A percentile compares a stretch with the other conserved stretches of the same genome.
Conservation (phyloP, 2,329 filamentous ascomycete species). For the Talaromyces atroroseus region DNA sequence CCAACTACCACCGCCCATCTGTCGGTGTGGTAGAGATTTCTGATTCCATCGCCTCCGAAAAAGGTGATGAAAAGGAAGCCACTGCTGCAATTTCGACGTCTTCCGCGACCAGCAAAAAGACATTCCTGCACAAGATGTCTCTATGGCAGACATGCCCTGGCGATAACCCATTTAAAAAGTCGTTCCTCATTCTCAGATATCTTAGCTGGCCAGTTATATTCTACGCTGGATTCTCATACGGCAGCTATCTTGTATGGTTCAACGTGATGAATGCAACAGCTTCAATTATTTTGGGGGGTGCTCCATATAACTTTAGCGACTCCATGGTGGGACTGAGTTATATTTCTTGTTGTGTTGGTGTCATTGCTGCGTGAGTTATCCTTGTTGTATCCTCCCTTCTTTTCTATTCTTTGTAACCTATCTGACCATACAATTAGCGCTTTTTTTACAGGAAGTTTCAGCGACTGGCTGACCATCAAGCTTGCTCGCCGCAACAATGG, state of each 20-base stretch:
- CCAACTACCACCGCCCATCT: constrained; percentile 38
- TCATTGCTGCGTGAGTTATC: constrained; percentile 22
- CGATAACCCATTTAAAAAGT: constrained; percentile 30
- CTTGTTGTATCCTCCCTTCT: neutral
- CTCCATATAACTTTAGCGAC: constrained; percentile 34
- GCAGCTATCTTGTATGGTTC: constrained; percentile 36
- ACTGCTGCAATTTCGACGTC: neutral
- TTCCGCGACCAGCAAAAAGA: constrained; percentile 25
- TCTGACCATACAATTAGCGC: constrained; percentile 21
- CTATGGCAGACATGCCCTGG: constrained; percentile 24
- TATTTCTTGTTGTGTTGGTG: constrained; percentile 31
- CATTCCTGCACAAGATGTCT: constrained; percentile 29
- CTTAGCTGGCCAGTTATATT: constrained; percentile 36
- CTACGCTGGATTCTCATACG: constrained; percentile 36
- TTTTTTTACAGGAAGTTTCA: constrained; percentile 35
- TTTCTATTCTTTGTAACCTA: neutral
- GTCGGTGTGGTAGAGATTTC: neutral
- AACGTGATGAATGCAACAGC: constrained; percentile 38
- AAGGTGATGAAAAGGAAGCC: neutral
- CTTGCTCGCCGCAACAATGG: constrained; percentile 34
- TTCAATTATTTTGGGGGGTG: constrained; percentile 30
- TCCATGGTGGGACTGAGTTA: constrained; percentile 38
- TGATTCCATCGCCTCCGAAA: neutral
- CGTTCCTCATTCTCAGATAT: constrained; percentile 30
- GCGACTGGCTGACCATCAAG: constrained; percentile 29